phyloP scores from a whole-genome alignment of 2,329 filamentous ascomycete genomes.

The Dactylella cylindrospora region DNA sequence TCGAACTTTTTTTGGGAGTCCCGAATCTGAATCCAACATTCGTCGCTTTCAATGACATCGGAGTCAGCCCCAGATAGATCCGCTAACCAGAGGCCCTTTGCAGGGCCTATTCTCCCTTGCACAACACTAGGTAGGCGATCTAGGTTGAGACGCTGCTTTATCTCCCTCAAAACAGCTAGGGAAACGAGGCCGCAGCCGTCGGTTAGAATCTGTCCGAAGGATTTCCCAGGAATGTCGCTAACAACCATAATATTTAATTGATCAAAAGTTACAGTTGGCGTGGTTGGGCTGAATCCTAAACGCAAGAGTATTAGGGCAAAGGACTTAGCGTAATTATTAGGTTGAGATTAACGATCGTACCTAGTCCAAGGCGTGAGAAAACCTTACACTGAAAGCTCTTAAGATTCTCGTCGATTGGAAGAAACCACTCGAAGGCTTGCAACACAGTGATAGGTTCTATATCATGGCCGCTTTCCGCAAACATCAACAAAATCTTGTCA shows the following conservation, averaged over 20 bases:
- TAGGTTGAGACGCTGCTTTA: constrained; percentile 59
- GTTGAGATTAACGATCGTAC: constrained; percentile 3
- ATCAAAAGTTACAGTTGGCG: constrained; percentile 45
- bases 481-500: constrained; percentile 12
- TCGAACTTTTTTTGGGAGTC: constrained; percentile 69
- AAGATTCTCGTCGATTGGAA: constrained; percentile 4
- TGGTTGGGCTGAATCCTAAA: constrained; percentile 45
- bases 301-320: neutral
- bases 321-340: neutral
- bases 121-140: constrained; percentile 63
- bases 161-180: constrained; percentile 58
- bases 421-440: constrained; percentile 19
- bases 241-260: constrained; percentile 51
- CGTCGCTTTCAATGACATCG: constrained; percentile 53
- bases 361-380: constrained; percentile 16
- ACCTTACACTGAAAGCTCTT: constrained; percentile 15
- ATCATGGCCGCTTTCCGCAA: constrained; percentile 16
- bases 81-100: constrained; percentile 74
- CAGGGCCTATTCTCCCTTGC: constrained; percentile 70
- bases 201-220: constrained; percentile 59
- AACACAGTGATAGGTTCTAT: neutral
- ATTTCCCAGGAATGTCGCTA: constrained; percentile 50
- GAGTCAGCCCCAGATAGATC: constrained; percentile 56
- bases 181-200: constrained; percentile 70
- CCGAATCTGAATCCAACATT: constrained; percentile 65